These are phyloP conservation scores for Pyrenophora seminiperda DNA, from an alignment of 2,329 filamentous ascomycete species.

Conservation along the genomic window DNA sequence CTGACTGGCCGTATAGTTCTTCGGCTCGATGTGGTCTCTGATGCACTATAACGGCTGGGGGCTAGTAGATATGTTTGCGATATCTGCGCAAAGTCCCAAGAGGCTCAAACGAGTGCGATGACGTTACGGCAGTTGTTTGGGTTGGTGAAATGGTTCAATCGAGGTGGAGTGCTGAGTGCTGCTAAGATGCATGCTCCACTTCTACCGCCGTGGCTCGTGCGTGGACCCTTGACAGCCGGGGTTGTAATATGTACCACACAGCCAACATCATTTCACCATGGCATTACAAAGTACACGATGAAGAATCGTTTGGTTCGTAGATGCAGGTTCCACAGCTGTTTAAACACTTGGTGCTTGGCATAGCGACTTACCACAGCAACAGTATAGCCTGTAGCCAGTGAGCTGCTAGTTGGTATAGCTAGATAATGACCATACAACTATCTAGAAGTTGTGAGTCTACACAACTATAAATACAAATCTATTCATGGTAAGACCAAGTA, in stretches of 20 bases:
- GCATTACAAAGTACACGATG: not conserved
- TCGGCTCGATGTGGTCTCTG: not conserved
- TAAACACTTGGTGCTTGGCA: no score
- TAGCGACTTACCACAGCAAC: no score
- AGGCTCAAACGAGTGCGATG: not conserved
- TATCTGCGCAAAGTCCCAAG: not conserved
- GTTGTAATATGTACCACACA: not conserved
- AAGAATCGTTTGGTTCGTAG: not conserved
- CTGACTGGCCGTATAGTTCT: not conserved
- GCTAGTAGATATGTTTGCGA: no score
- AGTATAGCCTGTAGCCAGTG: no score
- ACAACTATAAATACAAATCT: no score
- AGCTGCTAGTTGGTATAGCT: no score
- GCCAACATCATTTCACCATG: not conserved
- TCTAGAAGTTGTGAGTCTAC: no score
- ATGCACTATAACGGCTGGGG: not conserved
- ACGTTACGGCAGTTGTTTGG: constrained; percentile 2
- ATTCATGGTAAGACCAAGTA: no score
- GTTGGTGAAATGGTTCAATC: constrained; percentile 4
- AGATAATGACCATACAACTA: no score
- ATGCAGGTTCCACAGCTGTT: no score
- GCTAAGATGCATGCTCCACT: not conserved
- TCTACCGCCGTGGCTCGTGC: constrained; percentile 6
- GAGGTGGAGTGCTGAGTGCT: constrained; percentile 3
- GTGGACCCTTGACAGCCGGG: not conserved